Conservation (phyloP, 495 filamentous ascomycete species). For the Usnea hakonensis region DNA sequence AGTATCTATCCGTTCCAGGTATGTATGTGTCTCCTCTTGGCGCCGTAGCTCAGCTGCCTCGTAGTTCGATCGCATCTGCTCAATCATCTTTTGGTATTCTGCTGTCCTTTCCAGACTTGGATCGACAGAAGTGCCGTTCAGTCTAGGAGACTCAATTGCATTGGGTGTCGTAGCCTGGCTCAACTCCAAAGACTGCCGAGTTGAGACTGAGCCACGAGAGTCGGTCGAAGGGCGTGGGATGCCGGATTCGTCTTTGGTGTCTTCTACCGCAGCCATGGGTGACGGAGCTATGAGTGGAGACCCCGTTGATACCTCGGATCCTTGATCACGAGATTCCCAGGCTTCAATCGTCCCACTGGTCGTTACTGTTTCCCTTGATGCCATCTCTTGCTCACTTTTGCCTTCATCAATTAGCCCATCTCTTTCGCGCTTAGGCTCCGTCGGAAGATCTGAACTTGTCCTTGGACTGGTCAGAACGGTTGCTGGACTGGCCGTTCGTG, state of each 20-base stretch:
- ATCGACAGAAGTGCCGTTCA: slow-evolving; percentile 20
- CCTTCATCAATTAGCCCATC: neutral
- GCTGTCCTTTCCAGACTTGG: slow-evolving; percentile 14
- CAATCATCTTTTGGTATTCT: slow-evolving; percentile 34
- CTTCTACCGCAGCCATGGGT: slow-evolving; percentile 3
- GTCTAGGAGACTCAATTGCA: slow-evolving; percentile 13
- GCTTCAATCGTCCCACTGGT: neutral
- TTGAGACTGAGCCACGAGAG: slow-evolving; percentile 20
- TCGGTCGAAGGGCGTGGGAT: slow-evolving; percentile 18
- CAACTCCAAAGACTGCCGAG: slow-evolving; percentile 19
- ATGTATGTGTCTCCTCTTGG: slow-evolving; percentile 72
- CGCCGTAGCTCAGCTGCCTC: slow-evolving; percentile 54
- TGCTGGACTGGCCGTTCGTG: slow-evolving; percentile 32
- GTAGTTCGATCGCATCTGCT: slow-evolving; percentile 47
- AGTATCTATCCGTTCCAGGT: slow-evolving; percentile 87
- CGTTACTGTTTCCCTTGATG: neutral
- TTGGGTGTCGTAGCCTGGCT: slow-evolving; percentile 13
- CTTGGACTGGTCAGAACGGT: slow-evolving; percentile 16
- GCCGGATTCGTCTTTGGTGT: slow-evolving; percentile 6
- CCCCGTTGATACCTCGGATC: neutral
- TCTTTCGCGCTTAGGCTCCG: slow-evolving; percentile 7
- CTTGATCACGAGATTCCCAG: slow-evolving; percentile 2
- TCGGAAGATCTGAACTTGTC: slow-evolving; percentile 16
- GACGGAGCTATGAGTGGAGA: neutral
- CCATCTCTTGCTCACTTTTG: neutral